Conservation (phyloP, 1,284 basidiomycete species). For the Cryptococcus maquisensis region DNA sequence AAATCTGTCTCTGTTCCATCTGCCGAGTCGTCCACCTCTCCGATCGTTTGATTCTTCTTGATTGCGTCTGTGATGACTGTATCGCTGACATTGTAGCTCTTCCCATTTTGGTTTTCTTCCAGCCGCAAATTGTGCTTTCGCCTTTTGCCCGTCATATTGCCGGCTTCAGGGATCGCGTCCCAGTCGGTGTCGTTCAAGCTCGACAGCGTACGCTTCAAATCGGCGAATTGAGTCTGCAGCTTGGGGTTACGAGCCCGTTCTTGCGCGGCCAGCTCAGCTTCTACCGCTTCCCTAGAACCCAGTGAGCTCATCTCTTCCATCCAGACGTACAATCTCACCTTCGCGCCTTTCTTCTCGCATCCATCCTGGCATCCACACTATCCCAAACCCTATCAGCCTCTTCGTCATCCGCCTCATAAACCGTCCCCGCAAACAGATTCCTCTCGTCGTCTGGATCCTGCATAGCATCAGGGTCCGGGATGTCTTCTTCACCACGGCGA, state of each 20-base stretch:
- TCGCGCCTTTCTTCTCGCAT: constrained; percentile 70
- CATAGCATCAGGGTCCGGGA: constrained; percentile 75
- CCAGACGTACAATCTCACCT: constrained; percentile 54
- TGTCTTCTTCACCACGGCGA: constrained; percentile 76
- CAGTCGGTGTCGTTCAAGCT: constrained; percentile 87
- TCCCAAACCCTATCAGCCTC: constrained; percentile 97
- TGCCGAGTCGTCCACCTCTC: constrained; percentile 66
- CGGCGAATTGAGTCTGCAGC: constrained; percentile 69
- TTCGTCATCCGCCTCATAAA: constrained; percentile 96
- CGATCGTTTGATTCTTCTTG: constrained; percentile 58
- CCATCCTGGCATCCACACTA: constrained; percentile 82
- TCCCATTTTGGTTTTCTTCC: constrained; percentile 52
- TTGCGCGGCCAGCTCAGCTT: constrained; percentile 43
- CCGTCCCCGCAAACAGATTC: constrained; percentile 90
- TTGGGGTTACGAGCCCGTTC: constrained; percentile 49
- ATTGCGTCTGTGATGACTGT: constrained; percentile 60
- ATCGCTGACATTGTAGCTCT: constrained; percentile 86
- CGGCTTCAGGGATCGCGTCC: constrained; percentile 92
- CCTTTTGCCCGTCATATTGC: constrained; percentile 89
- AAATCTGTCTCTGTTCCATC: constrained; percentile 81
- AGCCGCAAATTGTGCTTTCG: constrained; percentile 71
- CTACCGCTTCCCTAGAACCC: constrained; percentile 36
- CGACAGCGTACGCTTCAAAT: constrained; percentile 84
- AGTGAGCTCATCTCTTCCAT: neutral
- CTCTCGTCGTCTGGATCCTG: constrained; percentile 98